These are phyloP conservation scores for Cystofilobasidium bisporidii DNA, from an alignment of 768 basidiomycete genomes.

Conservation along the genomic window DNA sequence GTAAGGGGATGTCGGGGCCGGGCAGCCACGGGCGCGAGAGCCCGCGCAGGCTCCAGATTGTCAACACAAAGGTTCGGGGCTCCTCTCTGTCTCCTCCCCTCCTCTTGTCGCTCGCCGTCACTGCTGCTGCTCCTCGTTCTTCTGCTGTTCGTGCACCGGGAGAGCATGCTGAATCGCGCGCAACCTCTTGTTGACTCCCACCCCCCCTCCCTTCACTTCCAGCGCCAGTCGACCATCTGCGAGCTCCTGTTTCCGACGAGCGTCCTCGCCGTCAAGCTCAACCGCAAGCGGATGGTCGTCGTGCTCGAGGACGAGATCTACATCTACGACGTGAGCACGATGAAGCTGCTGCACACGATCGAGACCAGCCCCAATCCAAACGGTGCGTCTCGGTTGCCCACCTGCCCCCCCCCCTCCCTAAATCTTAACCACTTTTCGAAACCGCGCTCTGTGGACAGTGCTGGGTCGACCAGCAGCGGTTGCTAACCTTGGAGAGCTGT, in stretches of 20 bases:
- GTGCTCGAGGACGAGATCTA: constrained; percentile 97
- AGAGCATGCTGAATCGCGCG: too few species aligned
- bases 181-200: not conserved
- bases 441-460: too few species aligned
- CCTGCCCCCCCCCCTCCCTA: not conserved
- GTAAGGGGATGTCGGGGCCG: constrained; percentile 48
- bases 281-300: constrained; percentile 90
- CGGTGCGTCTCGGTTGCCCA: constrained; percentile 47
- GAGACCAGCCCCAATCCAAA: constrained; percentile 94
- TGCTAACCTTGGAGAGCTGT: too few species aligned
- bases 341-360: constrained; percentile 93
- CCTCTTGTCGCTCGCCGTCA: too few species aligned
- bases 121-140: not conserved
- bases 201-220: not conserved
- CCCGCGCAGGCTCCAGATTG: constrained; percentile 89
- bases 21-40: constrained; percentile 65
- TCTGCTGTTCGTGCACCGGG: too few species aligned
- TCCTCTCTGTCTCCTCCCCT: too few species aligned
- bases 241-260: constrained; percentile 94
- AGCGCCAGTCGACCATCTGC: constrained; percentile 98
- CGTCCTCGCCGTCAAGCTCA: constrained; percentile 94
- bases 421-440: not conserved
- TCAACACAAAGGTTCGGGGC: constrained; percentile 95
- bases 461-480: too few species aligned
- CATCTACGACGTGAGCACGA: constrained; percentile 97